Evolutionary conservation across 106 monocot species (phyloP).

Genomic region (Gastrodia elata): DNA sequence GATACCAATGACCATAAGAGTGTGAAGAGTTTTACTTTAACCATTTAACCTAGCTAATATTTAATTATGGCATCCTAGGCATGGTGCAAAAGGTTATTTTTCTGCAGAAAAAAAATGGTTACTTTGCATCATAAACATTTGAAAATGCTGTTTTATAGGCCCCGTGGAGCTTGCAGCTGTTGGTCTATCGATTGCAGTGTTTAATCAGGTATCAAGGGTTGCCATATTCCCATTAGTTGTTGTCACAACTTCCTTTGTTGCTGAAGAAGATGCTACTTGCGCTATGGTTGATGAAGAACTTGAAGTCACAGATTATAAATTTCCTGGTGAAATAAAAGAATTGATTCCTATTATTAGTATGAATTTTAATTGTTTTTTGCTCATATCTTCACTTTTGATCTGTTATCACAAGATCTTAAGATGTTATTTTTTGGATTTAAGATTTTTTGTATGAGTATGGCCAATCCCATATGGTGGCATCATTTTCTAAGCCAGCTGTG

Average conservation of each 20-base stretch:
- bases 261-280: conserved; percentile 59
- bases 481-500: too few relatives aligned
- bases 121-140: conserved; percentile 6
- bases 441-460: too few relatives aligned
- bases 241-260: conserved; percentile 78
- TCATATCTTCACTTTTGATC: neutral
- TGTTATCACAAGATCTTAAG: neutral
- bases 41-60: too few relatives aligned
- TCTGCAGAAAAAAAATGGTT: neutral
- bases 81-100: too few relatives aligned
- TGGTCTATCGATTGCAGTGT: conserved; percentile 68
- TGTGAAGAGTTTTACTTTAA: neutral
- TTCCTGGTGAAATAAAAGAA: conserved; percentile 38
- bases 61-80: too few relatives aligned
- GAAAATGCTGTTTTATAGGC: conserved; percentile 21
- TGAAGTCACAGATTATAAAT: conserved; percentile 20
- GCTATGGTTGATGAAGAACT: conserved; percentile 22
- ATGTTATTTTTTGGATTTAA: too few relatives aligned
- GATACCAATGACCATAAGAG: neutral
- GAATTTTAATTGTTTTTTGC: neutral
- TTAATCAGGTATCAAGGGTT: conserved; percentile 70
- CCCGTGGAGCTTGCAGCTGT: conserved; percentile 74
- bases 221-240: conserved; percentile 72
- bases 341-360: conserved; percentile 31
- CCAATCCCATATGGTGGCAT: too few relatives aligned